phyloP scores from a whole-genome alignment of 768 basidiomycete genomes.

The Phaeolepiota aurea region DNA sequence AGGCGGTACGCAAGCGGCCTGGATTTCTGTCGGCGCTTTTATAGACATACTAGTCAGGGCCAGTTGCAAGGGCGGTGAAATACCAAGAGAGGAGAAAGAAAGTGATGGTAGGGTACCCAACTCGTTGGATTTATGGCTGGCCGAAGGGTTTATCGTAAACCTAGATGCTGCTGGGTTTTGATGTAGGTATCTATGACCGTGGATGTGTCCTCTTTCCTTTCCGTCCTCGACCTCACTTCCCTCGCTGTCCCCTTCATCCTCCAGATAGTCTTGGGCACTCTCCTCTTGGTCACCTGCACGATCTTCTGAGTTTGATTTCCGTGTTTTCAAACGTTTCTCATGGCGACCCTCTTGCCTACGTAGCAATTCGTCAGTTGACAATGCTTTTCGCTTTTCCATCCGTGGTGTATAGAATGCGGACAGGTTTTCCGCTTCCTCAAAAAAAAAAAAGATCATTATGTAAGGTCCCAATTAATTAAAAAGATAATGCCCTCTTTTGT shows the following conservation, averaged over 20 bases:
- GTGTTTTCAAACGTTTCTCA: slow-evolving; percentile 22
- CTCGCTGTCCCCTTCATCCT: too few relatives aligned
- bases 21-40: slow-evolving; percentile 75
- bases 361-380: slow-evolving; percentile 40
- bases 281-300: slow-evolving; percentile 6
- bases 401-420: too few relatives aligned
- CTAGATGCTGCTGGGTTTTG: too few relatives aligned
- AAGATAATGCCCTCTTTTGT: too few relatives aligned
- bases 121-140: slow-evolving; percentile 1
- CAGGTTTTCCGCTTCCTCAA: too few relatives aligned
- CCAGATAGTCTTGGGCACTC: too few relatives aligned
- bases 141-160: slow-evolving; percentile 1
- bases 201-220: too few relatives aligned
- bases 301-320: slow-evolving; percentile 2
- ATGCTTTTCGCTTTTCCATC: slow-evolving; percentile 16
- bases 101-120: too few relatives aligned
- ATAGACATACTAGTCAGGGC: slow-evolving; percentile 83
- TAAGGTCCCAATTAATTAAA: too few relatives aligned
- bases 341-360: slow-evolving; percentile 33
- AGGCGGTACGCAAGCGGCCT: slow-evolving; percentile 83
- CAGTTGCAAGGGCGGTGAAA: slow-evolving; percentile 48
- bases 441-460: too few relatives aligned
- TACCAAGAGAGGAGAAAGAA: slow-evolving; percentile 51
- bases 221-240: too few relatives aligned
- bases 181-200: too few relatives aligned